Evolutionary conservation across 2,329 filamentous ascomycete genomes (phyloP), one percentile per base, ranked within the genome.

Genomic region (Sporothrix protearum): DNA sequence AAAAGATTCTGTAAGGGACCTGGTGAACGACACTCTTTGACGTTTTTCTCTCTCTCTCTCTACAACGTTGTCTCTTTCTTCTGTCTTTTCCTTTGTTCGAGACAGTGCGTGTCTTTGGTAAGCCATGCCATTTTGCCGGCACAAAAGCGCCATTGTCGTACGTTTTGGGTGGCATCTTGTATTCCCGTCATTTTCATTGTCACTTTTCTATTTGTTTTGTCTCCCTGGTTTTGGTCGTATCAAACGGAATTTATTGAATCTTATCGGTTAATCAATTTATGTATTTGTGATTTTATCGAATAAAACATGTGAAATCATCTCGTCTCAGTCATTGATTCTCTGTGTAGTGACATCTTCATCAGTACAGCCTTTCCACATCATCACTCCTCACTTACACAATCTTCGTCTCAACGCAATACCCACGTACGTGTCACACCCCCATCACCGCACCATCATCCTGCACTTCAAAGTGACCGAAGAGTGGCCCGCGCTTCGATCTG

Each of bases 1-100:
- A 59, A 7, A 67, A 55, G 59, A 8, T 73, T 4, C 36, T 69
- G 36, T 71, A 61, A 45, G 6, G 28, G 2, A 36, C 42, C 61
- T 28, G 1, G 3, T 19, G 14, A 14, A 25, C 8, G 49, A 25
- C 28, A 22, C 10, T 49, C 45, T 61, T 61, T 14, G 10, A 39
- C 63, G 2, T 28, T 49, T 42, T 8, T 25, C n/a, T 28, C 3
- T 14, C 4, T 3, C 47, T 57, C 30, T 45, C 39, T 30, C n/a
- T n/a, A n/a, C n/a, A n/a, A n/a, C n/a, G n/a, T 63, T 63, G 5
- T 63, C 53, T 33, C 53, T 57, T 25, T 59, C 55, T n/a, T 33
- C n/a, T 36, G 14, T 19, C 28, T 19, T 36, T 47, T 47, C 39
- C 14, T 64, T 64, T 64, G 61, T 49, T 33, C 19, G 36, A 36